Evolutionary conservation across 2,329 filamentous ascomycete species (phyloP).

Genomic region (Arthrobotrys megalospora): DNA sequence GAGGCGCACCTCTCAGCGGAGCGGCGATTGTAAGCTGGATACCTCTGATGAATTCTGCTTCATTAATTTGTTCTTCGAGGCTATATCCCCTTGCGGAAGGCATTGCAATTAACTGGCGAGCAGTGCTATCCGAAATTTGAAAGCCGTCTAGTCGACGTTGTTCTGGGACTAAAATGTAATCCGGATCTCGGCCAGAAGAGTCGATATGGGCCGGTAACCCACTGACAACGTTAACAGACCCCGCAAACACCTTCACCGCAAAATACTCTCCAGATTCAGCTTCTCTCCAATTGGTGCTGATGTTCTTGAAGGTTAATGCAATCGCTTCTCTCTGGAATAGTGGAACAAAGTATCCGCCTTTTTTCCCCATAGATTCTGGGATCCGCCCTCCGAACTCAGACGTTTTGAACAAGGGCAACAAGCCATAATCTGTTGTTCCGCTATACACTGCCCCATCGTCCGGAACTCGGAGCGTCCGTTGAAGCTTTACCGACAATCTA

Average conservation of each 20-base stretch:
- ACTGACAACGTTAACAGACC: slow-evolving; percentile 1
- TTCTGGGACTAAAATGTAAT: slow-evolving; percentile 7
- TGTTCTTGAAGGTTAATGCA: neutral
- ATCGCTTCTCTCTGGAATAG: slow-evolving; percentile 16
- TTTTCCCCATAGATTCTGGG: neutral
- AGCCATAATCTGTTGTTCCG: neutral
- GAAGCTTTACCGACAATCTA: neutral
- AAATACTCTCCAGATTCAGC: neutral
- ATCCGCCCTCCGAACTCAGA: neutral
- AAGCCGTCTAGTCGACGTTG: neutral
- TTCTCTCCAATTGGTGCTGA: neutral
- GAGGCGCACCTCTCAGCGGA: neutral
- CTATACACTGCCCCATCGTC: neutral
- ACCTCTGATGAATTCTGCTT: neutral
- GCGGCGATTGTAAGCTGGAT: slow-evolving; percentile 1
- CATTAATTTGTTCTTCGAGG: slow-evolving; percentile 4
- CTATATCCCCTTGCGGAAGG: neutral
- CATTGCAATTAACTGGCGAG: slow-evolving; percentile 13
- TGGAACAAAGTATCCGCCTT: slow-evolving; percentile 14
- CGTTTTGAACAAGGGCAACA: neutral
- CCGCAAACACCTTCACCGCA: neutral
- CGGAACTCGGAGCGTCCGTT: neutral
- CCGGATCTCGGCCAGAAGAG: neutral
- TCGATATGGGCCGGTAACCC: neutral
- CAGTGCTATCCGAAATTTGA: neutral